Evolutionary conservation across 257 asterid species (phyloP), one percentile per base, ranked within the genome.

Genomic region (Solanum pennellii): DNA sequence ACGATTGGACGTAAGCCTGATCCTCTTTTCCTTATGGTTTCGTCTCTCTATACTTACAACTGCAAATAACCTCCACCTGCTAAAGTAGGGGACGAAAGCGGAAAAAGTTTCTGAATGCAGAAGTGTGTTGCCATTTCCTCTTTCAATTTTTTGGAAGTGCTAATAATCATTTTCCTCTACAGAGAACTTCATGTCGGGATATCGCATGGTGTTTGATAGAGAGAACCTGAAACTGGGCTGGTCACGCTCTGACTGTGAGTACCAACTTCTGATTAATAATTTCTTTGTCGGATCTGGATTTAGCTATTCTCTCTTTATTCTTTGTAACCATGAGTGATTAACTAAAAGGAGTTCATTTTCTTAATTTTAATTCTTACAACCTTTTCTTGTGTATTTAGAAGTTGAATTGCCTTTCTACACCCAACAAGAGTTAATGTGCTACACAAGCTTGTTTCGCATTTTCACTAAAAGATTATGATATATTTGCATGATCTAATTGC

Each of bases 131-230:
- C 52, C 62, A 84, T 49, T 59, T n/a, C 59, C 60, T 33, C 44
- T 77, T 65, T 49, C 85, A 29, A 80, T 5, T 47, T 47, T 80
- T 49, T 39, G 60, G 25, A 14, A 27, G 39, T 66, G 27, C 65
- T 84, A 25, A 65, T 42, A 41, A 68, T 39, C 42, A 65, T 66
- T 84, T 41, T 47, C 62, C 66, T 89, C n/a, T 92, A 93, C 98
- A 96, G 98, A 96, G 92, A 96, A 96, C 92, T 96, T 96, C 93
- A 93, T 96, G 96, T 89, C 93, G 15, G 94, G 98, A 85, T 96
- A 96, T 84, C 92, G 93, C 88, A 91, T 96, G 76, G 96, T 96
- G 80, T 96, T 94, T 88, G 98, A 96, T 88, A 92, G 96, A 89
- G 98, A 94, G 87, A 93, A 92, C 47, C 88, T 91, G 92, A 94